Evolutionary conservation across 345 rosid species (phyloP).

Genomic region (Kernera saxatilis): DNA sequence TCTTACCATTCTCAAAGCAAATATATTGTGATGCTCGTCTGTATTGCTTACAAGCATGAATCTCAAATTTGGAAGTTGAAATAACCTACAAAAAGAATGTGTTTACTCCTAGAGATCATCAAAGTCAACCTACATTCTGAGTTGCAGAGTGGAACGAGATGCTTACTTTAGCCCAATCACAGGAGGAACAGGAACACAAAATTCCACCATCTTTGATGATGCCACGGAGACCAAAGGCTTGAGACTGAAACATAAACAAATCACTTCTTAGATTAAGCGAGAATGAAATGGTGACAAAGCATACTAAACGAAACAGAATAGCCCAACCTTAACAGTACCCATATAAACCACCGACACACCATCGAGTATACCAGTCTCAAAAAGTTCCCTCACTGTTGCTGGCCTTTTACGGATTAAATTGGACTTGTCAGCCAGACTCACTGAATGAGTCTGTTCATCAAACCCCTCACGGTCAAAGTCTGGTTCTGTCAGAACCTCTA

Average conservation of each 20-base stretch:
- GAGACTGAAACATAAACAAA: slow-evolving; percentile 38
- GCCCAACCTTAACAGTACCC: slow-evolving; percentile 74
- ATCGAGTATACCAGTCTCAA: slow-evolving; percentile 88
- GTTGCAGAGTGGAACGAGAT: slow-evolving; percentile 22
- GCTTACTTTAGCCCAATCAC: slow-evolving; percentile 81
- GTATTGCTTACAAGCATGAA: slow-evolving; percentile 90
- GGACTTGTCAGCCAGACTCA: slow-evolving; percentile 42
- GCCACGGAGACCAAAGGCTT: slow-evolving; percentile 91
- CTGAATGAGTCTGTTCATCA: slow-evolving; percentile 47
- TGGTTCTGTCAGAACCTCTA: slow-evolving; percentile 31
- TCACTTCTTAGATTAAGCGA: slow-evolving; percentile 17
- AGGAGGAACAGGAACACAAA: slow-evolving; percentile 76
- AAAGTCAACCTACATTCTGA: slow-evolving; percentile 21
- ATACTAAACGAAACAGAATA: slow-evolving; percentile 7
- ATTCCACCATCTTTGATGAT: slow-evolving; percentile 81
- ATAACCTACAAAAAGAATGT: slow-evolving; percentile 52
- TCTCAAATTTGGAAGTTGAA: slow-evolving; percentile 96
- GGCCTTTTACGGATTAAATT: slow-evolving; percentile 51
- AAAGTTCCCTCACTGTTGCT: slow-evolving; percentile 78
- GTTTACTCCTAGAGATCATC: slow-evolving; percentile 4
- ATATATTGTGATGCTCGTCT: slow-evolving; percentile 92
- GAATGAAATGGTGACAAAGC: slow-evolving; percentile 9
- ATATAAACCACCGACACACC: slow-evolving; percentile 80
- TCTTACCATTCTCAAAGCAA: slow-evolving; percentile 97
- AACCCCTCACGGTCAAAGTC: slow-evolving; percentile 44